A percentile compares a stretch with the other conserved stretches of the same genome.
Conservation (phyloP, 2,329 filamentous ascomycete genomes). For the Pleomassaria siparia region DNA sequence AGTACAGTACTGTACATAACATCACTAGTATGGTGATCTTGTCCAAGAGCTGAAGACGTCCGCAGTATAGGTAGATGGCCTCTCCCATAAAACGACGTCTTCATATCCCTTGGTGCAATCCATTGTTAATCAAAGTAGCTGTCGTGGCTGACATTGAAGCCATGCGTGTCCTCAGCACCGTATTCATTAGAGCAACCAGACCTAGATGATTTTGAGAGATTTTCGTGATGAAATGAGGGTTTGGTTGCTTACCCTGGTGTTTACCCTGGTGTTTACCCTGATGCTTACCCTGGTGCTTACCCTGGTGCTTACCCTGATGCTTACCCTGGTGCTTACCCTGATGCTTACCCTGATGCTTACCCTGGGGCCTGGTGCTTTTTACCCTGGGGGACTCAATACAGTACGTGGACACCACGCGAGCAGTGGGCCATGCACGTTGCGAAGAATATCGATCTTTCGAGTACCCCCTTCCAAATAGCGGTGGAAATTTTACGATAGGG, state of each 20-base stretch:
- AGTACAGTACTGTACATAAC: no score
- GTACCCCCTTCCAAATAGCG: slow-evolving; percentile 49
- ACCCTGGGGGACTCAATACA: slow-evolving; percentile 66
- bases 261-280: no score
- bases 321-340: no score
- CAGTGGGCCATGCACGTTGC: slow-evolving; percentile 66
- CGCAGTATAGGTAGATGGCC: slow-evolving; percentile 80
- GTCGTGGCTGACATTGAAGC: slow-evolving; percentile 68
- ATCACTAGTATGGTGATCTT: slow-evolving; percentile 12
- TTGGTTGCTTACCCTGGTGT: no score
- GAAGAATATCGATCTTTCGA: slow-evolving; percentile 65
- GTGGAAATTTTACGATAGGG: slow-evolving; percentile 60
- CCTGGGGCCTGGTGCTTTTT: slow-evolving; percentile 7
- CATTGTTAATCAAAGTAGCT: slow-evolving; percentile 82
- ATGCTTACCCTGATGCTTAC: no score
- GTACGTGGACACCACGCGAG: slow-evolving; percentile 71
- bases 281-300: no score
- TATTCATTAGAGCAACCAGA: slow-evolving; percentile 80
- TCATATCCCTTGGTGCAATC: slow-evolving; percentile 70
- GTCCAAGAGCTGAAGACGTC: slow-evolving; percentile 54
- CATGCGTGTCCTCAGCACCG: slow-evolving; percentile 77
- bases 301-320: no score
- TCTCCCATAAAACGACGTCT: slow-evolving; percentile 74
- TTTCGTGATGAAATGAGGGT: no score
- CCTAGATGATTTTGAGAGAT: slow-evolving; percentile 7